Evolutionary conservation across 768 basidiomycete species (phyloP).

Genomic region (Pisolithus microcarpus): DNA sequence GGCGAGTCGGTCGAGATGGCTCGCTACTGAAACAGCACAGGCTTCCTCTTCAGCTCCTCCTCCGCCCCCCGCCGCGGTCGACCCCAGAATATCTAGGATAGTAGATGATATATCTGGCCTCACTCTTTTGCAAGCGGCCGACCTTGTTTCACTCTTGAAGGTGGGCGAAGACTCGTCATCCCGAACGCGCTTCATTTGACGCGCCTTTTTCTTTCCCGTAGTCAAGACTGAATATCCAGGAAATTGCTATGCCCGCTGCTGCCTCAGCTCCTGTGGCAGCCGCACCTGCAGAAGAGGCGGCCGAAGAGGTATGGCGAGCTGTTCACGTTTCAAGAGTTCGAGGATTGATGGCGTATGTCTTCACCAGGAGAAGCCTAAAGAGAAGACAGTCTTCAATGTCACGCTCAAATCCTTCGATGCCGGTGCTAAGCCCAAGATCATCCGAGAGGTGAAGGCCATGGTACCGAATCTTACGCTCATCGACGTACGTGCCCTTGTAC

Average conservation of each 20-base stretch:
- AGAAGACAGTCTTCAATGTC: slow-evolving; percentile 96
- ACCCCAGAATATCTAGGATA: slow-evolving; percentile 70
- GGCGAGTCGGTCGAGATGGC: slow-evolving; percentile 41
- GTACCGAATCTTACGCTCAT: slow-evolving; percentile 95
- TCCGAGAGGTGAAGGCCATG: slow-evolving; percentile 93
- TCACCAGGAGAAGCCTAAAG: slow-evolving; percentile 86
- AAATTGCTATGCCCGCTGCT: slow-evolving; percentile 87
- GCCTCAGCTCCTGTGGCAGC: slow-evolving; percentile 52
- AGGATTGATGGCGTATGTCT: neutral
- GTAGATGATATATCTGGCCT: slow-evolving; percentile 90
- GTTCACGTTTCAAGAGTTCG: neutral
- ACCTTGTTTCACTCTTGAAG: slow-evolving; percentile 88
- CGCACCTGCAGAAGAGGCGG: slow-evolving; percentile 53
- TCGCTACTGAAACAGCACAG: slow-evolving; percentile 45
- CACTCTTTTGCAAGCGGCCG: slow-evolving; percentile 89
- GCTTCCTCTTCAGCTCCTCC: slow-evolving; percentile 35
- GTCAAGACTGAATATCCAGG: slow-evolving; percentile 93
- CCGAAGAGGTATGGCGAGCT: slow-evolving; percentile 45
- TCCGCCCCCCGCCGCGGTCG: slow-evolving; percentile 37
- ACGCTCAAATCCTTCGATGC: slow-evolving; percentile 93
- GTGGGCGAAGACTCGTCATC: slow-evolving; percentile 32
- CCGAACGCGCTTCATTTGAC: neutral
- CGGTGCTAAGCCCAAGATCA: slow-evolving; percentile 89
- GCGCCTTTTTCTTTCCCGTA: slow-evolving; percentile 21
- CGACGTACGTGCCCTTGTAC: slow-evolving; percentile 56